Base-by-base conservation (phyloP, 805 yeast genomes). In the Kuraishia molischiana region DNA sequence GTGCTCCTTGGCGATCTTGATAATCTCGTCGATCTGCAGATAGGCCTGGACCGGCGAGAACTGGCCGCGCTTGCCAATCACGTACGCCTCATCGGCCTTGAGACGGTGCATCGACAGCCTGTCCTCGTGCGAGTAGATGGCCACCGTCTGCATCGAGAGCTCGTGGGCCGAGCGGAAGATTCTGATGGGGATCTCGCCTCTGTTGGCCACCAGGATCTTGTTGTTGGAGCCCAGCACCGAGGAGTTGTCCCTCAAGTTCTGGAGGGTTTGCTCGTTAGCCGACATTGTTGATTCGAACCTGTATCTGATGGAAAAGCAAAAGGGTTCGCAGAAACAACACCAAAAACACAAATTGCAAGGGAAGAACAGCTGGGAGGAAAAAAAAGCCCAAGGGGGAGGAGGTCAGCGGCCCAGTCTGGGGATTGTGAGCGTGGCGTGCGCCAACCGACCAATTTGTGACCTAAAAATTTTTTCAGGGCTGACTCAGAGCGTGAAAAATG, bases 111-210 rank as follows among this genome's bases (percentile, higher is more conserved):
- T 85, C 10, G 95, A 82, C 52, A 90, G 69, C 44, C 95, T 70
- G 61, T 90, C 98, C 64, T 92, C 97, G 58, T 90, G 95, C 26
- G 97, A 87, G 62, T 87, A 90, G 55, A 90, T 82, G 34, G 97
- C 98, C 31, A 92, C 96, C 0, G 98, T 89, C 54, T 85, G 87
- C 95, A 92, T 85, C 18, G 95, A 83, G 54, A 90, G 70, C 63
- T 90, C 98, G 64, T 92, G 98, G 43, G 98, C 98, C 28, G 97
- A 81, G 65, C 98, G 77, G 65, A 90, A 90, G 58, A 90, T 89
- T 64, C 92, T 66, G 53, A 81, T 79, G 32, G 90, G 90, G 50
- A 82, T 82, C 60, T 83, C 90, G 51, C 90, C 92, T 65, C 92
- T 68, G 66, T 81, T 82, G 46, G 90, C 90, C 30, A 84, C 92